phyloP scores from a whole-genome alignment of 345 rosid genomes.

The Kandelia obovata region DNA sequence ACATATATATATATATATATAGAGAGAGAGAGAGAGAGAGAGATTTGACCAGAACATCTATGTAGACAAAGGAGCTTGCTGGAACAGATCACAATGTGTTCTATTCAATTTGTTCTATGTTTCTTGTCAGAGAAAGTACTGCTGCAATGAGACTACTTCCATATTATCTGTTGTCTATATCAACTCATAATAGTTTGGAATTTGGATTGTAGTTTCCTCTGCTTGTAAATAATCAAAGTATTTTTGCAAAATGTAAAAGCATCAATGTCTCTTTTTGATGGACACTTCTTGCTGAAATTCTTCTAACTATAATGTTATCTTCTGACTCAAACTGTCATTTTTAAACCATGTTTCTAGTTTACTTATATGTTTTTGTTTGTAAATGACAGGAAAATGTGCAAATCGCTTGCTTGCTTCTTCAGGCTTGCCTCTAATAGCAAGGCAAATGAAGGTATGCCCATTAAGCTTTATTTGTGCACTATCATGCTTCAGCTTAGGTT shows the following conservation, averaged over 20 bases:
- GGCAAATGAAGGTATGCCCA: conserved; percentile 79
- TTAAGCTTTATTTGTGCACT: not conserved
- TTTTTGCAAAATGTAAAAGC: too few species aligned
- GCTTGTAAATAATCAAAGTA: too few species aligned
- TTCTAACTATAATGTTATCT: not conserved
- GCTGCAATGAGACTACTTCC: too few species aligned
- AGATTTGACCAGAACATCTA: not conserved
- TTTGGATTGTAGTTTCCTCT: too few species aligned
- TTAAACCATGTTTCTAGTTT: not conserved
- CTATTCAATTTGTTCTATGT: too few species aligned
- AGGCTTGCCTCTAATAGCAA: conserved; percentile 77
- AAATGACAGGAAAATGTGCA: conserved; percentile 76
- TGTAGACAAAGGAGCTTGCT: not conserved
- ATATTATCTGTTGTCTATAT: too few species aligned
- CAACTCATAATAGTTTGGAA: too few species aligned
- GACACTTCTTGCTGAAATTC: too few species aligned
- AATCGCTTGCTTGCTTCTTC: conserved; percentile 84
- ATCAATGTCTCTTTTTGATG: too few species aligned
- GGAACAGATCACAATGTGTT: not conserved
- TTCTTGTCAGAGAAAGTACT: too few species aligned
- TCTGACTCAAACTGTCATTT: not conserved
- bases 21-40: not conserved
- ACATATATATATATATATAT: not conserved
- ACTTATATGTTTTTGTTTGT: conserved; percentile 5
- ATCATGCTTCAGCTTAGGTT: not conserved